Evolutionary conservation across 345 rosid genomes (phyloP), one percentile per base, ranked within the genome.

Genomic region (Hibiscus tridactylites): DNA sequence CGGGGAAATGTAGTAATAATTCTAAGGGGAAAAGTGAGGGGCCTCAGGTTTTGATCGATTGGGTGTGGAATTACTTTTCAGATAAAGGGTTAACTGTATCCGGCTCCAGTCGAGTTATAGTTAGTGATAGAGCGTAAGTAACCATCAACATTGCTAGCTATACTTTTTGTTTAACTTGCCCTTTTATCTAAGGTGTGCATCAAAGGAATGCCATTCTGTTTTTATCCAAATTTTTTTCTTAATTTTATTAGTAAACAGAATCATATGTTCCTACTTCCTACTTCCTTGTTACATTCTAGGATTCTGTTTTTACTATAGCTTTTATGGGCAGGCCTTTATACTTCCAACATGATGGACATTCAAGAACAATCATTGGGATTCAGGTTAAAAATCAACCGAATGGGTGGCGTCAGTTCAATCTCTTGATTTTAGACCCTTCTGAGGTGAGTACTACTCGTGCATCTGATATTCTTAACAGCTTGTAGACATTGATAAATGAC

Each of bases 261-360:
- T 2, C 17, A 37, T 56, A 33, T 8, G 2, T 33, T 69, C 16
- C 37, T 21, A 21, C 24, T n/a, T n/a, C n/a, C n/a, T n/a, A n/a
- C n/a, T n/a, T n/a, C n/a, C n/a, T 17, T 12, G 17, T 39, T 74
- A 46, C 29, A 68, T 60, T 29, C 63, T 9, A 8, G 70, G 35
- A 70, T 65, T 78, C 5, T 26, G 15, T 77, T 46, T 64, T 33
- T 70, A 64, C 66, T 60, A 16, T 49, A 74, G 26, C 46, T 37
- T 77, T 78, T 65, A 44, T 69, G 63, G 61, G 71, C 78, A 91
- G 96, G 81, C 96, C 97, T 6, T 85, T 91, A 73, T 91, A 91
- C 77, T 88, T 88, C 78, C 97, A 91, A 76, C 96, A 91, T 60
- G 90, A 89, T 65, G 97, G 95, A 29, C 97, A 89, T 78, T 91